Conservation (phyloP, 345 rosid genomes). For the Citrus medica region DNA sequence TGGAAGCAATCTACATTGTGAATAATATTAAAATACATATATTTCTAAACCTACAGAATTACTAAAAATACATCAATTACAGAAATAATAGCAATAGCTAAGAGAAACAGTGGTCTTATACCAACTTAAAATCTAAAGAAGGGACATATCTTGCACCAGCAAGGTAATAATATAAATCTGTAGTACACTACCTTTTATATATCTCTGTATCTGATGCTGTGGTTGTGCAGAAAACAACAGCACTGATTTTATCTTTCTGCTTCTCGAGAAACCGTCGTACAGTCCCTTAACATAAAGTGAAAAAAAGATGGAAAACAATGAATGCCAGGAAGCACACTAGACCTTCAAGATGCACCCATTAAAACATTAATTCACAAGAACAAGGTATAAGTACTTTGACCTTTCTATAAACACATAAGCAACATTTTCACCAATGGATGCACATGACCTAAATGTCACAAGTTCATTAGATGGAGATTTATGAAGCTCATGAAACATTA, state of each 20-base stretch:
- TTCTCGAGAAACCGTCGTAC: constrained; percentile 91
- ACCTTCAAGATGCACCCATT: constrained; percentile 5
- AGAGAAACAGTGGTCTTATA: constrained; percentile 1
- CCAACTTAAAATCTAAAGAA: constrained; percentile 7
- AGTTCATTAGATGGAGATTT: not conserved
- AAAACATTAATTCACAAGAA: constrained; percentile 3
- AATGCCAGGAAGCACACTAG: not conserved
- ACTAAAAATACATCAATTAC: not conserved
- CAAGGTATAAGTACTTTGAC: not conserved
- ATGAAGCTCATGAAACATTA: not conserved
- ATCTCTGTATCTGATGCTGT: constrained; percentile 88
- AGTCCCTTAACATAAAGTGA: constrained; percentile 59
- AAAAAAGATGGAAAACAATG: constrained; percentile 9
- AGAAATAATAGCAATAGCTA: not conserved
- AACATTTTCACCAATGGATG: not conserved
- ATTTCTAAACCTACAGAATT: not conserved
- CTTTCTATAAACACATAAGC: not conserved
- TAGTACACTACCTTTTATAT: constrained; percentile 66
- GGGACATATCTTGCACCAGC: not conserved
- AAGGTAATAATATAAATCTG: constrained; percentile 8
- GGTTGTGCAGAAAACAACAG: constrained; percentile 89
- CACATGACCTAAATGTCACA: not conserved
- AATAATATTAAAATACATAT: constrained; percentile 12
- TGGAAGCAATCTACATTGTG: constrained; percentile 72
- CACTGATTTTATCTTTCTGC: constrained; percentile 76